Conservation (phyloP, 306 rosid species). For the Cajanus cajan region DNA sequence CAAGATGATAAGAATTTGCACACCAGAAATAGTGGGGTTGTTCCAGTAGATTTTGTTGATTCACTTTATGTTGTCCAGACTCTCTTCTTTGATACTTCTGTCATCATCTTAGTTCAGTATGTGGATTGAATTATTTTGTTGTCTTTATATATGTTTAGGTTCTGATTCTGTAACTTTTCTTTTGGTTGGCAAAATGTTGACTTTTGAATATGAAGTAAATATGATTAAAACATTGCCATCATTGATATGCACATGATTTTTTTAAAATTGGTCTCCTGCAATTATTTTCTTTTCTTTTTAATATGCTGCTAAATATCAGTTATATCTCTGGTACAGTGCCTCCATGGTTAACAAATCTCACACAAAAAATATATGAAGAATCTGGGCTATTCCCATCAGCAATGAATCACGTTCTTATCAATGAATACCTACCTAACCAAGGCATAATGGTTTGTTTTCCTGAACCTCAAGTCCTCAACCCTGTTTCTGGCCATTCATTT, state of each 20-base stretch:
- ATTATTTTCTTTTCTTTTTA: not conserved
- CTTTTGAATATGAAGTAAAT: not conserved
- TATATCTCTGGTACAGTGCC: slow-evolving; percentile 56
- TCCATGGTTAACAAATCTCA: slow-evolving; percentile 70
- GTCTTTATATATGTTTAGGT: not conserved
- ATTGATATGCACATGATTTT: not conserved
- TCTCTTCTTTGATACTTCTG: not conserved
- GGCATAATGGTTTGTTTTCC: slow-evolving; percentile 92
- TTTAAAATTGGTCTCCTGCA: not conserved
- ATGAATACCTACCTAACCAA: slow-evolving; percentile 83
- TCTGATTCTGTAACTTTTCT: not conserved
- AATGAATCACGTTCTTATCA: slow-evolving; percentile 88
- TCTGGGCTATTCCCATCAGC: slow-evolving; percentile 65
- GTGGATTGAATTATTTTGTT: not conserved
- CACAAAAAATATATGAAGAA: slow-evolving; percentile 60
- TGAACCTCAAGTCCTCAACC: slow-evolving; percentile 20
- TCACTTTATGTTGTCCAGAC: not conserved
- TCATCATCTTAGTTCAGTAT: not conserved
- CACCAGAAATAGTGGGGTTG: not conserved
- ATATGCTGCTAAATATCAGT: not conserved
- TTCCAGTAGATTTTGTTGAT: slow-evolving; percentile 10
- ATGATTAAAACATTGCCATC: slow-evolving; percentile 4
- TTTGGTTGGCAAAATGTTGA: not conserved
- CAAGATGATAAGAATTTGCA: slow-evolving; percentile 6
- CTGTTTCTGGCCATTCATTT: slow-evolving; percentile 21